Base-by-base conservation (phyloP, 352 stramenopile species). In the Pythium dissotocum region DNA sequence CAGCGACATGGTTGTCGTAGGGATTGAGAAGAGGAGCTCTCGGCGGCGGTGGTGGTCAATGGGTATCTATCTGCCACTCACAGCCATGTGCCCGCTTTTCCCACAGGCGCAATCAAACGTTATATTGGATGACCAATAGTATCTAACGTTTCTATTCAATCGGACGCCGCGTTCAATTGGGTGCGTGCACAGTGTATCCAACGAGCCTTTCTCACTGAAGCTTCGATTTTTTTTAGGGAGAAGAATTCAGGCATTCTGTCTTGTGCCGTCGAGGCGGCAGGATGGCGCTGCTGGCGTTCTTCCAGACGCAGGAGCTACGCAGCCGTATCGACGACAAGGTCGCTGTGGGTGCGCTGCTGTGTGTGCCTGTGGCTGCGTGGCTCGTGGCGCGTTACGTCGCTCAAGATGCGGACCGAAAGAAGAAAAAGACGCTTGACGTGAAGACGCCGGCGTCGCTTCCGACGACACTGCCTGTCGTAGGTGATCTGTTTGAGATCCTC, bases 1-100 rank as follows among this genome's bases (percentile, higher is more conserved):
- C 38, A 95, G 78, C 69, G 87, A 90, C 87, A 95, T 95, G 49
- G 54, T 38, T 18, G 33, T 46, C 6, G 16, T 30, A 30, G 28
- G 28, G 28, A 30, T 30, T 30, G 28, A 30, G 28, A 30, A 30
- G 28, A 30, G 28, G 28, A 30, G 28, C 28, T 30, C n/a, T 12
- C 2, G 52, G 10, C 14, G 52, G 35, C 18, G 5, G 21, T 61
- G 1, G 33, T 8, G 7, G 32, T 49, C 13, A 48, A 30, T 49
- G 32, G 32, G 32, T 49, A 49, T 49, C 42, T 49, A 49, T 49
- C 42, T 49, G 42, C 42, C 42, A 49, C 42, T 49, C 42, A 49
- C 42, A 49, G 33, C 28, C 24, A 33, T 40, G 18, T n/a, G 7
- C 12, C 32, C 8, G 35, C 32, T 52, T 52, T 40, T 52, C 58